phyloP scores from a whole-genome alignment of 768 basidiomycete species.

The Trametes villosa region DNA sequence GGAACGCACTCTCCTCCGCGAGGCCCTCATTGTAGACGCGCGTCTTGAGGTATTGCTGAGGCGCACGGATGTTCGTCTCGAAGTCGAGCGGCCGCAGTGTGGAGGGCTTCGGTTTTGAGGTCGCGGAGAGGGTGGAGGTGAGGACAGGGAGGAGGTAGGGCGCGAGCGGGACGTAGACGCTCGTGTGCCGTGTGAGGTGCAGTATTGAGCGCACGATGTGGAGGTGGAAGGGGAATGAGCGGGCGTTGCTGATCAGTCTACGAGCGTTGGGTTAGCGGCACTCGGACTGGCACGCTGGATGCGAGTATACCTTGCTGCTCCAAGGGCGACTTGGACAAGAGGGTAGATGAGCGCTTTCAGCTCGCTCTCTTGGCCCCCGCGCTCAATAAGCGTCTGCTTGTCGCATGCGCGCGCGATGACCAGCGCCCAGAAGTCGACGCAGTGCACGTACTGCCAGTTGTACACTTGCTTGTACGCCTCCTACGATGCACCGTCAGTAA shows the following conservation, averaged over 20 bases:
- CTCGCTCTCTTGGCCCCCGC: constrained; percentile 67
- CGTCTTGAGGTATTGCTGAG: constrained; percentile 87
- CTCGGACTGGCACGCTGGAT: not conserved
- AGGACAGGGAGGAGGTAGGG: constrained; percentile 89
- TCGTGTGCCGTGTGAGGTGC: constrained; percentile 81
- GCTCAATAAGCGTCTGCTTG: constrained; percentile 53
- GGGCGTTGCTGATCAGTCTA: constrained; percentile 87
- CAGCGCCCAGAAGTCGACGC: constrained; percentile 93
- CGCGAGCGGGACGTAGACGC: constrained; percentile 84
- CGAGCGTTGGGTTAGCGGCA: not conserved
- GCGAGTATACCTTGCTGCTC: constrained; percentile 81
- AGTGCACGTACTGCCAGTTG: constrained; percentile 98
- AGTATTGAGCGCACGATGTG: constrained; percentile 89
- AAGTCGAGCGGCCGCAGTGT: constrained; percentile 90
- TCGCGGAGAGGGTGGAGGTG: constrained; percentile 67
- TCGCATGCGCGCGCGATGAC: constrained; percentile 86
- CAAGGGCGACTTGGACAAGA: constrained; percentile 90
- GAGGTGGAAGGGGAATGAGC: constrained; percentile 94
- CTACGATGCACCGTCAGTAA: constrained; percentile 39
- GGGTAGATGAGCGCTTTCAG: constrained; percentile 92
- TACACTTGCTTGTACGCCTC: constrained; percentile 95
- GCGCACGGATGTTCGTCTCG: constrained; percentile 83
- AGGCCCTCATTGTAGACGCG: constrained; percentile 83
- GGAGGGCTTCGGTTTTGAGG: constrained; percentile 77
- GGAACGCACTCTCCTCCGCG: constrained; percentile 78